Percentiles rank a stretch among this genome's conserved stretches.
Evolutionary conservation across 352 stramenopile genomes (phyloP).

Genomic region (Phytophthora nicotianae): DNA sequence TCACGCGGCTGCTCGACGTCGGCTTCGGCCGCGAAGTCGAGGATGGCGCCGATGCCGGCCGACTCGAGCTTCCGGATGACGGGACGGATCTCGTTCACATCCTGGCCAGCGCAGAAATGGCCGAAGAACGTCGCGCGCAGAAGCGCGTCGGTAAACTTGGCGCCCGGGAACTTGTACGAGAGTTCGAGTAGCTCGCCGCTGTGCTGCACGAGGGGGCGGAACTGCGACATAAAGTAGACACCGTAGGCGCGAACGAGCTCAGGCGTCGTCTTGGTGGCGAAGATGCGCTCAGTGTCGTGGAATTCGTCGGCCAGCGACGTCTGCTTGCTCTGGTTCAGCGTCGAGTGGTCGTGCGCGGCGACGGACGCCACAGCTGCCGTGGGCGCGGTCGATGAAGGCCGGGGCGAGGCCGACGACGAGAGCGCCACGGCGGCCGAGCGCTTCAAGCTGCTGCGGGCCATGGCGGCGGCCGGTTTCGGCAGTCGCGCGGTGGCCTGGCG

Average conservation of each 20-base stretch:
- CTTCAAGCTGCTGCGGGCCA: constrained; percentile 7
- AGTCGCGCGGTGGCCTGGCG: constrained; percentile 29
- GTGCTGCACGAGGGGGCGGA: constrained; percentile 88
- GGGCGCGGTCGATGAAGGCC: constrained; percentile 16
- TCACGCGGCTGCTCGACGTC: constrained; percentile 86
- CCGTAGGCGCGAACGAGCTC: constrained; percentile 89
- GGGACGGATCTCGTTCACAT: constrained; percentile 85
- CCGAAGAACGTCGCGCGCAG: constrained; percentile 95
- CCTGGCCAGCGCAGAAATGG: constrained; percentile 97
- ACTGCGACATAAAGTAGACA: constrained; percentile 89
- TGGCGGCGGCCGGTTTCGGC: constrained; percentile 9
- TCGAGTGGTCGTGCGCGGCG: constrained; percentile 12
- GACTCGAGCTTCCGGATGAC: constrained; percentile 76
- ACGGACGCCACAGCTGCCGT: constrained; percentile 18
- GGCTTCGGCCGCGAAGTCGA: constrained; percentile 97
- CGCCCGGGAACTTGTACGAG: constrained; percentile 85
- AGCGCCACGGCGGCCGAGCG: constrained; percentile 11
- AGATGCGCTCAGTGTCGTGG: constrained; percentile 82
- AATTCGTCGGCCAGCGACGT: constrained; percentile 49
- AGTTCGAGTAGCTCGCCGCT: constrained; percentile 84
- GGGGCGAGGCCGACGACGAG: constrained; percentile 27
- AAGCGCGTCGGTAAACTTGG: constrained; percentile 86
- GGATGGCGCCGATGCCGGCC: constrained; percentile 93
- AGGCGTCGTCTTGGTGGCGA: constrained; percentile 76
- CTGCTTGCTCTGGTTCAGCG: constrained; percentile 9